These are phyloP conservation scores for Earliella scabrosa DNA, from an alignment of 1,284 basidiomycete genomes.

Conservation along the genomic window DNA sequence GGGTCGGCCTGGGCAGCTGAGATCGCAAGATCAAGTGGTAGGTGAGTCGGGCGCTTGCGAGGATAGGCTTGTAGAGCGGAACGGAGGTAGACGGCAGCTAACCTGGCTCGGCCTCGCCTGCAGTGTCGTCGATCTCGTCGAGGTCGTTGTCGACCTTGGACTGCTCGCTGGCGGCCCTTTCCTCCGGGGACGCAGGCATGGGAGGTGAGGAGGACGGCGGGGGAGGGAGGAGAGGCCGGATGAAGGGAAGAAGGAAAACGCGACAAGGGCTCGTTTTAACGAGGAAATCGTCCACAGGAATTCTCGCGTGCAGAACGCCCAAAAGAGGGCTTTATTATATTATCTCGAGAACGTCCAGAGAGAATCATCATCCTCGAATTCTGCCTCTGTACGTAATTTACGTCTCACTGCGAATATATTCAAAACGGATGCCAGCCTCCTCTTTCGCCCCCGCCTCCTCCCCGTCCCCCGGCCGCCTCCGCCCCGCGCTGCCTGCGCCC, in stretches of 20 bases:
- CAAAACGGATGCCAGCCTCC: slow-evolving; percentile 16
- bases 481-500: no score
- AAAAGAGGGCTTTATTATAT: slow-evolving; percentile 65
- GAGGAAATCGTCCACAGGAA: slow-evolving; percentile 75
- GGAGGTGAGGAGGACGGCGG: slow-evolving; percentile 27
- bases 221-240: slow-evolving; percentile 32
- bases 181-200: slow-evolving; percentile 51
- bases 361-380: slow-evolving; percentile 49
- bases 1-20: slow-evolving; percentile 23
- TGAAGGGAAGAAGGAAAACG: slow-evolving; percentile 57
- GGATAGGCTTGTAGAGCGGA: slow-evolving; percentile 23
- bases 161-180: slow-evolving; percentile 43
- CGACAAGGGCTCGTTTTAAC: slow-evolving; percentile 76
- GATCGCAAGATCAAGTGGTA: slow-evolving; percentile 26
- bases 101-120: slow-evolving; percentile 43
- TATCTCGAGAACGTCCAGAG: slow-evolving; percentile 27
- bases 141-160: slow-evolving; percentile 48
- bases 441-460: slow-evolving; percentile 1
- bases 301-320: slow-evolving; percentile 56
- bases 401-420: slow-evolving; percentile 24
- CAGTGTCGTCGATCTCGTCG: slow-evolving; percentile 37
- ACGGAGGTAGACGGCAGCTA: slow-evolving; percentile 31
- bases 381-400: slow-evolving; percentile 57
- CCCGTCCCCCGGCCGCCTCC: not conserved
- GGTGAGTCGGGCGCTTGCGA: slow-evolving; percentile 32